Conservation (phyloP, 805 yeast genomes). For the Wickerhamiella australiensis region DNA sequence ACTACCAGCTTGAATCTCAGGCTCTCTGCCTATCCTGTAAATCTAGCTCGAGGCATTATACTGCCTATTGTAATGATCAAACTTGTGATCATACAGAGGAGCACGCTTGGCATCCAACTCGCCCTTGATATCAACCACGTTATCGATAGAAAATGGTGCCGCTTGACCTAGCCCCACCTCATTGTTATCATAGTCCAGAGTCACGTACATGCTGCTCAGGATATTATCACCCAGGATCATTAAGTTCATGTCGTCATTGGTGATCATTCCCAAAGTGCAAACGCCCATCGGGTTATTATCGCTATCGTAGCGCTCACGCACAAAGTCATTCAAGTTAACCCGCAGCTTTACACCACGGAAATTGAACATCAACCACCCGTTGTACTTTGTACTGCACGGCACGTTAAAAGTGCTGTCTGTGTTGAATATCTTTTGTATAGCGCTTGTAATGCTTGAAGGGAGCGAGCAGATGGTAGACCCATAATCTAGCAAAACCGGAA, state of each 20-base stretch:
- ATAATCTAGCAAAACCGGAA: background rate
- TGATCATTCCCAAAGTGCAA: background rate
- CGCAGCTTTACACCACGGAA: constrained; percentile 1
- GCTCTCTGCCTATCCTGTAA: too few species aligned
- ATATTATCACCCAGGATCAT: constrained; percentile 53
- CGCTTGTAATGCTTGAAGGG: background rate
- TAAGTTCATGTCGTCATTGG: background rate
- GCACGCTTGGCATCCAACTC: background rate
- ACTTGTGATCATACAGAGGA: background rate
- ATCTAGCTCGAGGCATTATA: too few species aligned
- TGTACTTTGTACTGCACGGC: background rate
- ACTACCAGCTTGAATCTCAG: too few species aligned
- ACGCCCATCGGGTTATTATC: background rate
- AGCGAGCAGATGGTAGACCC: constrained; percentile 8
- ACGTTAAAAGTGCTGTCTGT: background rate
- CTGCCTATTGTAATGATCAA: background rate
- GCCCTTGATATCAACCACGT: background rate
- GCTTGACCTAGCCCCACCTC: constrained; percentile 5
- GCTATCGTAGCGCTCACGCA: background rate
- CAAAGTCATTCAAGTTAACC: background rate
- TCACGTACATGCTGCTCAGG: constrained; percentile 37
- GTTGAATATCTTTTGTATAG: background rate
- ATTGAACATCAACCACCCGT: background rate
- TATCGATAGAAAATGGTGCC: background rate
- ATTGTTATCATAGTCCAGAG: background rate